phyloP scores from a whole-genome alignment of 805 yeast species.

The Ogataea minuta region DNA sequence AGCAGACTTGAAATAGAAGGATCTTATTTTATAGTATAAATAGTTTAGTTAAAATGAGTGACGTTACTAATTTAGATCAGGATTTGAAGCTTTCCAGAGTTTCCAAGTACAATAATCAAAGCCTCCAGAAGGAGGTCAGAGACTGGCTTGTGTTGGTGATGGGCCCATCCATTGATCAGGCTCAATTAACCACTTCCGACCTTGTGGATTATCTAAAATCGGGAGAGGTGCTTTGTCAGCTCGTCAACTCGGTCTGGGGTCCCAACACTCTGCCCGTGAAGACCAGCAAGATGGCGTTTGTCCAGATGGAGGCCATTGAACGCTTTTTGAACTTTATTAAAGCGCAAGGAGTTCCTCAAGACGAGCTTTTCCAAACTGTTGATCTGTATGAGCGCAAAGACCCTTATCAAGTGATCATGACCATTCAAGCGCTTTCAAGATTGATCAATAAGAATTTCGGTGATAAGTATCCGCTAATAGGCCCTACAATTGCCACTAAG shows the following conservation, averaged over 20 bases:
- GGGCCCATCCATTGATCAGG: slow-evolving; percentile 30
- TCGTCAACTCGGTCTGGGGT: slow-evolving; percentile 42
- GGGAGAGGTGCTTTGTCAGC: slow-evolving; percentile 54
- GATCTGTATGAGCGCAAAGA: slow-evolving; percentile 74
- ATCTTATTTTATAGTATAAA: neutral
- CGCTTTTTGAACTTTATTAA: slow-evolving; percentile 64
- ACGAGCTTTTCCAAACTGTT: slow-evolving; percentile 75
- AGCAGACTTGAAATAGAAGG: slow-evolving; percentile 3
- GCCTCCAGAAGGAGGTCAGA: slow-evolving; percentile 35
- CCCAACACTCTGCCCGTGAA: slow-evolving; percentile 46
- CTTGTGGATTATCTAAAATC: slow-evolving; percentile 57
- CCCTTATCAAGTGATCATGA: slow-evolving; percentile 74
- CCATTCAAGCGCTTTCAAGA: slow-evolving; percentile 71
- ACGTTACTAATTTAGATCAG: slow-evolving; percentile 56
- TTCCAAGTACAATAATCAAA: slow-evolving; percentile 45
- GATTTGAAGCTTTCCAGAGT: slow-evolving; percentile 52
- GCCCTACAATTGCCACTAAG: slow-evolving; percentile 53
- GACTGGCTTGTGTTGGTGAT: slow-evolving; percentile 50
- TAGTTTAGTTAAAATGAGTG: slow-evolving; percentile 5
- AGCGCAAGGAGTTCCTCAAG: slow-evolving; percentile 68
- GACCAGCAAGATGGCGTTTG: slow-evolving; percentile 69
- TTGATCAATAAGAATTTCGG: slow-evolving; percentile 55
- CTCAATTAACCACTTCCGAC: slow-evolving; percentile 32
- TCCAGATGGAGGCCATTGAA: slow-evolving; percentile 82
- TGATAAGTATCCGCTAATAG: slow-evolving; percentile 49